A percentile compares a stretch with the other conserved stretches of the same genome.
phyloP scores from a whole-genome alignment of 345 rosid species.

The Citrus sinensis region DNA sequence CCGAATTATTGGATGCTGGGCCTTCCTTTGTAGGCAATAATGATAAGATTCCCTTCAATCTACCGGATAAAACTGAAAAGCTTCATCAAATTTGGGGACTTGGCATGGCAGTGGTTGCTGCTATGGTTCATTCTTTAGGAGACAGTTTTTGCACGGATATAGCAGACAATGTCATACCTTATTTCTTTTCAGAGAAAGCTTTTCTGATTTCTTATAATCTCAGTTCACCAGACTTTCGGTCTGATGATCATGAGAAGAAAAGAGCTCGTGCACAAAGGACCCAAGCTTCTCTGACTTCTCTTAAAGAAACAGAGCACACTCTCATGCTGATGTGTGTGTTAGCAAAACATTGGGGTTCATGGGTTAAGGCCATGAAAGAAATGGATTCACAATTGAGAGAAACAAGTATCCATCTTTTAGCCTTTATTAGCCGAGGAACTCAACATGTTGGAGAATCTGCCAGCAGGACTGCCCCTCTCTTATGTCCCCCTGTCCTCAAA shows the following conservation, averaged over 20 bases:
- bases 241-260: constrained; percentile 61
- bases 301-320: constrained; percentile 84
- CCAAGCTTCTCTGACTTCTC: constrained; percentile 58
- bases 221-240: constrained; percentile 65
- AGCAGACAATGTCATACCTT: constrained; percentile 58
- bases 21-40: constrained; percentile 33
- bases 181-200: constrained; percentile 71
- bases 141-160: constrained; percentile 46
- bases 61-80: constrained; percentile 46
- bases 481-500: constrained; percentile 60
- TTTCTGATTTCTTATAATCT: constrained; percentile 62
- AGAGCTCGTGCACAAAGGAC: constrained; percentile 58
- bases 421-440: constrained; percentile 77
- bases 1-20: constrained; percentile 41
- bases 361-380: constrained; percentile 74
- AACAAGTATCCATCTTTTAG: constrained; percentile 76
- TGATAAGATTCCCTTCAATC: constrained; percentile 27
- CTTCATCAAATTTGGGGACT: constrained; percentile 73
- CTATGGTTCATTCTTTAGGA: constrained; percentile 73
- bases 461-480: constrained; percentile 39
- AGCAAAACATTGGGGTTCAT: constrained; percentile 62
- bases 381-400: constrained; percentile 75
- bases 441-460: constrained; percentile 59
- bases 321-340: constrained; percentile 72
- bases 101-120: constrained; percentile 74